phyloP scores from a whole-genome alignment of 2,329 filamentous ascomycete genomes.

The Cryphonectria japonica region DNA sequence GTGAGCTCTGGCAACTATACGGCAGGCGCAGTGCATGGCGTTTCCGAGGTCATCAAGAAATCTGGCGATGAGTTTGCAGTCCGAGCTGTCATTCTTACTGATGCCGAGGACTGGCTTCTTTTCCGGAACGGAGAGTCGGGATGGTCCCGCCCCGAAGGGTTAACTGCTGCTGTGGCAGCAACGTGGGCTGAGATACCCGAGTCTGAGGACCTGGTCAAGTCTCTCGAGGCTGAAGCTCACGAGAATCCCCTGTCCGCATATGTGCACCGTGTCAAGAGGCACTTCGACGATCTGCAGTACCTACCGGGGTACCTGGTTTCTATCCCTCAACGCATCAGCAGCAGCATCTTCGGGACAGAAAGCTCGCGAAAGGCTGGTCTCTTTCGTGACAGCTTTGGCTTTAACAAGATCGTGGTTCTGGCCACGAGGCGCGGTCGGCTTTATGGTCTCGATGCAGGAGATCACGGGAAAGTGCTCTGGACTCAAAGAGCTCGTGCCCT shows the following conservation, averaged over 20 bases:
- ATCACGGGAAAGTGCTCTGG: slow-evolving; percentile 77
- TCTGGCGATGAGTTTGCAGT: slow-evolving; percentile 71
- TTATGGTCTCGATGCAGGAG: slow-evolving; percentile 77
- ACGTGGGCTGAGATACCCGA: slow-evolving; percentile 79
- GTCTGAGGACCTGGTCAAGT: slow-evolving; percentile 74
- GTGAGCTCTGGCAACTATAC: slow-evolving; percentile 50
- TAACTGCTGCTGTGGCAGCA: slow-evolving; percentile 79
- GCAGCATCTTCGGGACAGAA: slow-evolving; percentile 64
- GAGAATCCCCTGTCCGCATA: slow-evolving; percentile 82
- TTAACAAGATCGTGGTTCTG: slow-evolving; percentile 82
- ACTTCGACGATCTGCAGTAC: slow-evolving; percentile 75
- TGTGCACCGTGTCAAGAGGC: slow-evolving; percentile 81
- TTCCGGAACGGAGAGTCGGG: slow-evolving; percentile 79
- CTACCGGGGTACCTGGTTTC: slow-evolving; percentile 74
- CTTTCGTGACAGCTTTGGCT: slow-evolving; percentile 79
- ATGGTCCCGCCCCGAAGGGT: slow-evolving; percentile 82
- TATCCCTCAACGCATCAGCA: slow-evolving; percentile 70
- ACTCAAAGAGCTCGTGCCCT: slow-evolving; percentile 66
- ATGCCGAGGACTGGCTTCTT: slow-evolving; percentile 76
- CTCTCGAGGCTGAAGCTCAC: slow-evolving; percentile 84
- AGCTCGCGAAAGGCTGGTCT: slow-evolving; percentile 51
- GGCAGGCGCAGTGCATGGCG: slow-evolving; percentile 64
- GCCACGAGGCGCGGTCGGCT: slow-evolving; percentile 80
- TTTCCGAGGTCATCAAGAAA: slow-evolving; percentile 82
- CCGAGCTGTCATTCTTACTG: slow-evolving; percentile 72